Evolutionary conservation across 495 filamentous ascomycete species (phyloP).

Genomic region (Penicillium argentinense): DNA sequence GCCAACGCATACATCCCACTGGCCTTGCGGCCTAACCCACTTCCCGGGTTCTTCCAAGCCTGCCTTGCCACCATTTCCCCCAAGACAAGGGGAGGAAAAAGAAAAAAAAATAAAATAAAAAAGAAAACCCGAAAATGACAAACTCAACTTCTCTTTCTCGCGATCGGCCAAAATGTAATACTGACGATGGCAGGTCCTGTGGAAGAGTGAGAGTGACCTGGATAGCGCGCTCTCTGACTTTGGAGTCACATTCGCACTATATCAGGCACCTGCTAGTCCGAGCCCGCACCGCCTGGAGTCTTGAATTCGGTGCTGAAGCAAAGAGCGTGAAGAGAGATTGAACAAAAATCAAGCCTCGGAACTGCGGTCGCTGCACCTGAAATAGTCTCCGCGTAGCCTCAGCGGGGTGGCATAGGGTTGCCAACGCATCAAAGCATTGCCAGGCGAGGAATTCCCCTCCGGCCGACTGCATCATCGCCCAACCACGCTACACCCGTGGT

Average conservation of each 20-base stretch:
- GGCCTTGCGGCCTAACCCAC: constrained; percentile 33
- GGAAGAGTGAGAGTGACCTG: no score
- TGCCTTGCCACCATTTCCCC: no score
- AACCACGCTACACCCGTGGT: constrained; percentile 50
- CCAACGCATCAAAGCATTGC: constrained; percentile 53
- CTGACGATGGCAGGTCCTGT: constrained; percentile 38
- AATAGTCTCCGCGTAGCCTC: constrained; percentile 35
- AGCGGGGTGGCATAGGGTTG: constrained; percentile 34
- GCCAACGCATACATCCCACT: constrained; percentile 52
- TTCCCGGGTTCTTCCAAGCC: constrained; percentile 18
- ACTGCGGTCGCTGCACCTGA: constrained; percentile 7
- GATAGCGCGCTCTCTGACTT: constrained; percentile 30
- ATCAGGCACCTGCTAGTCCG: constrained; percentile 17
- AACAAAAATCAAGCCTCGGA: constrained; percentile 3
- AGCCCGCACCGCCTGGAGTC: constrained; percentile 34
- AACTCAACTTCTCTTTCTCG: no score
- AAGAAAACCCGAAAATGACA: not conserved
- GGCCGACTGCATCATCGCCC: constrained; percentile 50
- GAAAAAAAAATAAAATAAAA: not conserved
- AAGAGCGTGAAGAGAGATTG: no score
- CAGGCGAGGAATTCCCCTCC: constrained; percentile 34
- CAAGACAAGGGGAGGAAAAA: not conserved
- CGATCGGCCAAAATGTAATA: no score
- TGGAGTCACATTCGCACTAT: constrained; percentile 18
- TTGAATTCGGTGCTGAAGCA: constrained; percentile 23